These are phyloP conservation scores for Orbilia quercus DNA, from an alignment of 2,329 filamentous ascomycete species.

Conservation along the genomic window DNA sequence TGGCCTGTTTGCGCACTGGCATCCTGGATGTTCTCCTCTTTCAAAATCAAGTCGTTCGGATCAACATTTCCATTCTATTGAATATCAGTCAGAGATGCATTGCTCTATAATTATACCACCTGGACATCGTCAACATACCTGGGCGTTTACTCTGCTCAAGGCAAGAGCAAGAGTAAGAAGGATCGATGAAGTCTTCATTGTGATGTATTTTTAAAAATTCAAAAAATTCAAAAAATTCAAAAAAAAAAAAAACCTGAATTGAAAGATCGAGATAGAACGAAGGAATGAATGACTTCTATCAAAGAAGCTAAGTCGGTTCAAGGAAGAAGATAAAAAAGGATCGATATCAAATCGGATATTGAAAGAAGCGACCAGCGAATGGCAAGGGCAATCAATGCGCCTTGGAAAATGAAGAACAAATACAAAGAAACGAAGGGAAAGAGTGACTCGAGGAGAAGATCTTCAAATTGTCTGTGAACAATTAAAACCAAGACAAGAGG, in stretches of 20 bases:
- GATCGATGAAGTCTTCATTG: slow-evolving; percentile 50
- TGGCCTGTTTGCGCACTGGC: slow-evolving; percentile 68
- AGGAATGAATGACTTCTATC: slow-evolving; percentile 36
- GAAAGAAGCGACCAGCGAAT: slow-evolving; percentile 56
- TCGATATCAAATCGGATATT: slow-evolving; percentile 55
- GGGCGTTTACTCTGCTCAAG: slow-evolving; percentile 33
- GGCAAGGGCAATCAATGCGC: slow-evolving; percentile 60
- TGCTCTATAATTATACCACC: slow-evolving; percentile 1
- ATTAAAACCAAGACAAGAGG: slow-evolving; percentile 24
- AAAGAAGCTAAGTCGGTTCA: slow-evolving; percentile 31
- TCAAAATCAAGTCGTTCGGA: slow-evolving; percentile 58
- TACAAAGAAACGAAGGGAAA: slow-evolving; percentile 53
- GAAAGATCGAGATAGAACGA: slow-evolving; percentile 40
- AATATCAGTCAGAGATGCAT: slow-evolving; percentile 11
- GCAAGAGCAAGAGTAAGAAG: slow-evolving; percentile 51
- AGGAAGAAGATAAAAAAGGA: slow-evolving; percentile 46
- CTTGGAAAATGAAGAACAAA: slow-evolving; percentile 49
- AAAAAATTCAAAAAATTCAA: slow-evolving; percentile 9
- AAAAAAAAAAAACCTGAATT: slow-evolving; percentile 46
- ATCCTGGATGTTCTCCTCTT: slow-evolving; percentile 66
- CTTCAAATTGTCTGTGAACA: slow-evolving; percentile 32
- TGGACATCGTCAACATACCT: slow-evolving; percentile 47
- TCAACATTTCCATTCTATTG: neutral
- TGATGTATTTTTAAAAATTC: too few relatives aligned
- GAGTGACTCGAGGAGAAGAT: slow-evolving; percentile 51